Evolutionary conservation across 2,329 filamentous ascomycete species (phyloP).

Genomic region (Colletotrichum sp.): DNA sequence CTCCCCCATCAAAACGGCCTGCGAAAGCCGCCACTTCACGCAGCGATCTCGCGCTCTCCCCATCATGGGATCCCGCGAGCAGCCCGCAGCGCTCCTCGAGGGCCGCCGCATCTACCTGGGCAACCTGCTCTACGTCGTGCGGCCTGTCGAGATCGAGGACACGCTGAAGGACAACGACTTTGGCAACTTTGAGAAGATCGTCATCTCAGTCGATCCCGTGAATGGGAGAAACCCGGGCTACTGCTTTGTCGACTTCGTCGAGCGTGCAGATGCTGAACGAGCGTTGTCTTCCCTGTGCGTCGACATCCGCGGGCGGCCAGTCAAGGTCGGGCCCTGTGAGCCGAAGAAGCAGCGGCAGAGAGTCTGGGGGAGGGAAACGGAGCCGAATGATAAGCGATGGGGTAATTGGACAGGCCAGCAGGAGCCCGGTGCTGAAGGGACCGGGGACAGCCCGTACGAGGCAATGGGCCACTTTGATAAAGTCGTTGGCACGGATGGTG

Average conservation of each 20-base stretch:
- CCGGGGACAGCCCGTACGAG: slow-evolving; percentile 29
- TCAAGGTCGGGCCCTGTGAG: slow-evolving; percentile 70
- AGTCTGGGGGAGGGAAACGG: slow-evolving; percentile 23
- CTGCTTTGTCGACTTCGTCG: slow-evolving; percentile 73
- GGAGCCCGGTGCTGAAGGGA: slow-evolving; percentile 5
- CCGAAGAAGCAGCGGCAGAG: slow-evolving; percentile 46
- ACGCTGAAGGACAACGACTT: slow-evolving; percentile 50
- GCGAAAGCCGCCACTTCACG: background rate
- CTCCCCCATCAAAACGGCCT: background rate
- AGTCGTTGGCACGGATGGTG: slow-evolving; percentile 26
- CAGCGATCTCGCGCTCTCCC: background rate
- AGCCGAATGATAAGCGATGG: slow-evolving; percentile 43
- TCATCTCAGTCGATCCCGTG: slow-evolving; percentile 72
- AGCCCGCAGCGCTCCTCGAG: slow-evolving; percentile 18
- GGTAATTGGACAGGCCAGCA: slow-evolving; percentile 43
- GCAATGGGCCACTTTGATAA: slow-evolving; percentile 36
- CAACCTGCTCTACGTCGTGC: slow-evolving; percentile 62
- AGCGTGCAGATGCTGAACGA: slow-evolving; percentile 58
- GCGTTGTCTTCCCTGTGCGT: slow-evolving; percentile 63
- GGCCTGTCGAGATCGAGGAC: slow-evolving; percentile 64
- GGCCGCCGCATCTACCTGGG: slow-evolving; percentile 64
- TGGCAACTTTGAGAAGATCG: slow-evolving; percentile 55
- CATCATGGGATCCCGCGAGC: background rate
- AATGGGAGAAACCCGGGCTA: slow-evolving; percentile 74
- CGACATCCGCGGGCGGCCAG: slow-evolving; percentile 59